phyloP scores from a whole-genome alignment of 805 yeast genomes.

The Deakozyma indianensis region DNA sequence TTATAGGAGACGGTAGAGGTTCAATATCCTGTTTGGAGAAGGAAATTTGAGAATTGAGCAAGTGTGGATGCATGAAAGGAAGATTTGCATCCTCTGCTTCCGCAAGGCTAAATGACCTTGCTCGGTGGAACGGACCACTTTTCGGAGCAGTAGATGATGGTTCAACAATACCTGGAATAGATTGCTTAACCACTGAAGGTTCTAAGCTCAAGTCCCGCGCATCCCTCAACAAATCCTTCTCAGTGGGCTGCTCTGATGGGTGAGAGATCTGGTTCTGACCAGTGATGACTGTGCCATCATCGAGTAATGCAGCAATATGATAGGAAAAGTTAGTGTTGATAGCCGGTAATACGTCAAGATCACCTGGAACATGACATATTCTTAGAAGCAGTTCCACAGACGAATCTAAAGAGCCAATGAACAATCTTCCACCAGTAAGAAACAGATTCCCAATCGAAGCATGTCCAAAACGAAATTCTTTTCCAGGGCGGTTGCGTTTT shows the following conservation, averaged over 20 bases:
- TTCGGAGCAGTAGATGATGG: conserved; percentile 13
- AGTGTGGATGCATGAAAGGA: conserved; percentile 65
- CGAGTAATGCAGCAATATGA: conserved; percentile 65
- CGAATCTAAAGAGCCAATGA: conserved; percentile 72
- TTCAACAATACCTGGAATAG: not conserved
- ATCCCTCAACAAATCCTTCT: not conserved
- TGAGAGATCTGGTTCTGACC: conserved; percentile 94
- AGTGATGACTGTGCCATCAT: conserved; percentile 57
- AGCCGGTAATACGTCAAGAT: conserved; percentile 57
- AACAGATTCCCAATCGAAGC: conserved; percentile 82
- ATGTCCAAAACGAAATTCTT: conserved; percentile 54
- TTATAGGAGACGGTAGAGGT: conserved; percentile 63
- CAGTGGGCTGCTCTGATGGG: conserved; percentile 28
- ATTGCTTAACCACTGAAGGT: not conserved
- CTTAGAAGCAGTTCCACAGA: conserved; percentile 65
- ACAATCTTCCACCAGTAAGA: conserved; percentile 65
- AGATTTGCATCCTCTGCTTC: conserved; percentile 45
- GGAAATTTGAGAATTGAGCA: conserved; percentile 58
- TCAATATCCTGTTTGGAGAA: conserved; percentile 44
- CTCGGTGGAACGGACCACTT: conserved; percentile 19
- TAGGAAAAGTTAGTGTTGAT: conserved; percentile 73
- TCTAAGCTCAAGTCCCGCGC: not conserved
- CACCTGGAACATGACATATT: conserved; percentile 42
- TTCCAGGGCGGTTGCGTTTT: conserved; percentile 44
- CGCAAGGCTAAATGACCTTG: conserved; percentile 19